Base-by-base conservation (phyloP, 139 green algal species). In the Picochlorum sp. region DNA sequence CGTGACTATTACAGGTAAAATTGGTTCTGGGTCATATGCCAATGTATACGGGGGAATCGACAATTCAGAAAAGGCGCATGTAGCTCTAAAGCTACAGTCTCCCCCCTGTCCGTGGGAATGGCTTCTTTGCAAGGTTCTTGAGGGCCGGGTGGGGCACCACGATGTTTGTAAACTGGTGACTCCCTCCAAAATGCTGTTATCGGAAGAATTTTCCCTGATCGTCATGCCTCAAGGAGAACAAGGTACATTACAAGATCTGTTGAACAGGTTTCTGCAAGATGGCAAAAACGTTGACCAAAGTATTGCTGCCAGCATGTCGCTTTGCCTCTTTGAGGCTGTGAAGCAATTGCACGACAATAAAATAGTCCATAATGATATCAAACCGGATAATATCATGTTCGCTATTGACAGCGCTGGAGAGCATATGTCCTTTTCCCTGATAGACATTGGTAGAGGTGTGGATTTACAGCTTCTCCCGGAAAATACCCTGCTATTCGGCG, bases 371-470 rank as follows among this genome's bases (percentile, higher is more conserved):
- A 59, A 58, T 20, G 75, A 81, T 62, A 73, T 81, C 49, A 81
- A 81, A 60, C 75, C 75, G 6, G 75, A 81, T 65, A 81, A 81
- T 62, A 45, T 81, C 54, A 57, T 81, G 60, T 63, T 89, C 30
- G 6, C 4, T 28, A 23, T 38, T 47, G 38, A 21, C 21, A 63
- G 65, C 6, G 62, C 66, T 37, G 54, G 60, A 6, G 49, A 57
- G 21, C 63, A 23, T 2, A 18, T 70, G 14, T 37, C 60, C 13
- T 56, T 83, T 44, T 54, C 63, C 50, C 52, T 79, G 14, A 84
- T 84, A 50, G 77, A 84, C 56, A 79, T 79, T 79, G 77, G 77
- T 11, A 63, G 77, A 8, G 44, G 70, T 9, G 55, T 84, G 13
- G 77, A 84, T 56, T 62, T 81, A 23, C 62, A 77, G 13, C 55